Evolutionary conservation across 768 basidiomycete species (phyloP).

Genomic region (Phlegmacium glaucopus): DNA sequence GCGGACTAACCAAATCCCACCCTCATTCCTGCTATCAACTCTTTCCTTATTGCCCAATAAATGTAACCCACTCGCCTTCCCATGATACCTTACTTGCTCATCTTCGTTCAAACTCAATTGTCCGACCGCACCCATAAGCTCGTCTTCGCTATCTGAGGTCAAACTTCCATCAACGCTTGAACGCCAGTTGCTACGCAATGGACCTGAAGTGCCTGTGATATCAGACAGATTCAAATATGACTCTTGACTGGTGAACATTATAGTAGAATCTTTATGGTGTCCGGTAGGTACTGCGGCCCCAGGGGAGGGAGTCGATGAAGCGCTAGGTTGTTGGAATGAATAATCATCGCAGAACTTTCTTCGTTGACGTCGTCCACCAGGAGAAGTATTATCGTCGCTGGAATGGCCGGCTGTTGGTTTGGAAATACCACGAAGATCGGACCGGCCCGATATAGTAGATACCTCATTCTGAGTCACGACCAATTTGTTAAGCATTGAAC

Average conservation of each 20-base stretch:
- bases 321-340: slow-evolving; percentile 12
- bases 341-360: slow-evolving; percentile 43
- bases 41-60: slow-evolving; percentile 61
- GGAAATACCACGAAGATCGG: neutral
- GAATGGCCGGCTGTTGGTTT: slow-evolving; percentile 11
- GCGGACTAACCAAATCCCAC: slow-evolving; percentile 64
- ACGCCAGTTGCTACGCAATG: slow-evolving; percentile 19
- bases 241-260: slow-evolving; percentile 10
- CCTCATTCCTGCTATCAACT: slow-evolving; percentile 64
- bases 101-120: slow-evolving; percentile 89
- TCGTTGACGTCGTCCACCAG: slow-evolving; percentile 41
- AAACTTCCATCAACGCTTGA: slow-evolving; percentile 32
- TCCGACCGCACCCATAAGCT: slow-evolving; percentile 67
- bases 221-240: slow-evolving; percentile 5
- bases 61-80: slow-evolving; percentile 79
- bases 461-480: slow-evolving; percentile 14
- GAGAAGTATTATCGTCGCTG: slow-evolving; percentile 29
- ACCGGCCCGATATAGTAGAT: neutral
- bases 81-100: slow-evolving; percentile 81
- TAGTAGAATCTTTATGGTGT: slow-evolving; percentile 1
- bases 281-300: neutral
- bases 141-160: slow-evolving; percentile 38
- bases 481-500: slow-evolving; percentile 31
- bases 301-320: neutral
- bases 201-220: slow-evolving; percentile 4